These are phyloP conservation scores for Rhipidocladum racemiflorum DNA, from an alignment of 176 grass and related monocot genomes.

Conservation along the genomic window DNA sequence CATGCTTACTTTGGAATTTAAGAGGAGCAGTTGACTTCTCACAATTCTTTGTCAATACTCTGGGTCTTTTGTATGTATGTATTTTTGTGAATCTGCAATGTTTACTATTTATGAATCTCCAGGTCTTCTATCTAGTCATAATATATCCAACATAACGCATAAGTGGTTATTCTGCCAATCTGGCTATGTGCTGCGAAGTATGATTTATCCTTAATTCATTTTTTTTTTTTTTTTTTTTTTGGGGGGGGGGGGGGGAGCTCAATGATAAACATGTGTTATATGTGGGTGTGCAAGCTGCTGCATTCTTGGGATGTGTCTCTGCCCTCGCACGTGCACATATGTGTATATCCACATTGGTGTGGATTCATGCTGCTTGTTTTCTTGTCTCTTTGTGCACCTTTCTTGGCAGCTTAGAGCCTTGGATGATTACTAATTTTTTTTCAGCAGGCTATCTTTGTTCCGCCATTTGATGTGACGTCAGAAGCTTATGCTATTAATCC, in stretches of 20 bases:
- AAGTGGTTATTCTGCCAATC: conserved; percentile 1
- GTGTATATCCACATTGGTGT: conserved; percentile 6
- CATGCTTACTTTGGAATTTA: conserved; percentile 6
- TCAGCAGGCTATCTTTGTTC: conserved; percentile 38
- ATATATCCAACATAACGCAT: background rate
- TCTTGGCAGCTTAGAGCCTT: background rate
- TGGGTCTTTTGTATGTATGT: background rate
- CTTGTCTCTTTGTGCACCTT: background rate
- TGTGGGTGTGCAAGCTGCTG: background rate
- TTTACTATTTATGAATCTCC: background rate
- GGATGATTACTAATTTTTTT: conserved; percentile 8
- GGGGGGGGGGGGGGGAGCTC: background rate
- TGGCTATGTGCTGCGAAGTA: conserved; percentile 14
- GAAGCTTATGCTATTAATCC: conserved; percentile 34
- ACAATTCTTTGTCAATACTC: conserved; percentile 23
- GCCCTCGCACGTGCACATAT: background rate
- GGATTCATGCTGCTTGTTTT: conserved; percentile 1
- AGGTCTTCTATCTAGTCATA: background rate
- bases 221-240: too few relatives aligned
- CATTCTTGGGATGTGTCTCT: background rate
- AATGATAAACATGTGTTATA: background rate
- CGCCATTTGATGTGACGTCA: conserved; percentile 18
- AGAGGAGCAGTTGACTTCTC: conserved; percentile 4
- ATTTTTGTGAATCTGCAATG: conserved; percentile 1
- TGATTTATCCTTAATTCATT: background rate